These are phyloP conservation scores for Tagetes patula DNA, from an alignment of 129 eudicot species.

Conservation along the genomic window DNA sequence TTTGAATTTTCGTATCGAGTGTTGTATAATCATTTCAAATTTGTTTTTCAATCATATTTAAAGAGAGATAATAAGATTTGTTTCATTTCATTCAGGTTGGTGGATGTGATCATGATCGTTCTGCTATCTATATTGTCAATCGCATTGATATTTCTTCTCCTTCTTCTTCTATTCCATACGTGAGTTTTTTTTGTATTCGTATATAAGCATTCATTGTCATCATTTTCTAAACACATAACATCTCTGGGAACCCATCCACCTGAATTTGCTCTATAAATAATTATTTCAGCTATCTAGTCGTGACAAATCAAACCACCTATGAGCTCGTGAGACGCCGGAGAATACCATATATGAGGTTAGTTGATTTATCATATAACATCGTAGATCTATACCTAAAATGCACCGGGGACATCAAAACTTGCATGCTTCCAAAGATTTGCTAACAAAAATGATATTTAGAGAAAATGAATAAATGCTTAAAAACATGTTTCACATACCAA, in stretches of 20 bases:
- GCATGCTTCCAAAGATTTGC: slow-evolving; percentile 7
- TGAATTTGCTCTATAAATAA: slow-evolving; percentile 17
- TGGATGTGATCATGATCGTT: slow-evolving; percentile 62
- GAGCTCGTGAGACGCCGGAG: slow-evolving; percentile 95
- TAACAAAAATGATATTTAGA: background rate
- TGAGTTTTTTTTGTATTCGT: slow-evolving; percentile 26
- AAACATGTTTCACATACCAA: background rate
- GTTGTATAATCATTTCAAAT: slow-evolving; percentile 5
- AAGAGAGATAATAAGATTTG: background rate
- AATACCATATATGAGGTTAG: slow-evolving; percentile 83
- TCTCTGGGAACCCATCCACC: background rate
- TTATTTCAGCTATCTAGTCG: slow-evolving; percentile 60
- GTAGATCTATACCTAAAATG: background rate
- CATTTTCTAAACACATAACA: too few relatives aligned
- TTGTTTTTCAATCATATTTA: slow-evolving; percentile 19
- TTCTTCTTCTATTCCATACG: slow-evolving; percentile 92
- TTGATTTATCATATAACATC: slow-evolving; percentile 4
- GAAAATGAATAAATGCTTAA: background rate
- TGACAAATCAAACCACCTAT: slow-evolving; percentile 94
- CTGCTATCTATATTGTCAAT: slow-evolving; percentile 60
- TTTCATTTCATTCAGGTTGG: slow-evolving; percentile 61
- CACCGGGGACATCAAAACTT: background rate
- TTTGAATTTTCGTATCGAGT: background rate
- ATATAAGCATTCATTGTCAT: background rate
- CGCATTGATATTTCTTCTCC: slow-evolving; percentile 67